Evolutionary conservation across 2,329 filamentous ascomycete genomes (phyloP).

Genomic region (Fusarium tricinctum): DNA sequence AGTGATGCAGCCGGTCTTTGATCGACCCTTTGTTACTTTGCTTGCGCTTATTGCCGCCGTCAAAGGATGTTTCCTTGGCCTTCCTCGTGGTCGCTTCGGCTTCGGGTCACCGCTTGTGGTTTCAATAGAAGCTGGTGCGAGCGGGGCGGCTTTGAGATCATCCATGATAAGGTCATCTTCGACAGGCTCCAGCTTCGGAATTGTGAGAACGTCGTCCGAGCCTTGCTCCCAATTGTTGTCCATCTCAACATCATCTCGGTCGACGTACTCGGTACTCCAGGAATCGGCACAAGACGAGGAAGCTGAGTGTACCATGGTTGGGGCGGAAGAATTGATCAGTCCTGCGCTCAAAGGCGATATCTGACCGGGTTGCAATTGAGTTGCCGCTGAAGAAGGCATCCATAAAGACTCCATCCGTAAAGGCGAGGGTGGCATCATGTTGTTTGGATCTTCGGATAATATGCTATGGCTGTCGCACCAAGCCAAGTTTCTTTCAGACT

Average conservation of each 20-base stretch:
- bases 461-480: conserved; percentile 64
- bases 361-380: conserved; percentile 61
- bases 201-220: conserved; percentile 61
- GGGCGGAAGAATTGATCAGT: conserved; percentile 60
- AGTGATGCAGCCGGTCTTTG: conserved; percentile 77
- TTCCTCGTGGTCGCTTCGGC: conserved; percentile 77
- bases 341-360: conserved; percentile 68
- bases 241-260: conserved; percentile 57
- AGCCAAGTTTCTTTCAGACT: conserved; percentile 59
- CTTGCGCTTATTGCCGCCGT: conserved; percentile 68
- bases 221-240: conserved; percentile 63
- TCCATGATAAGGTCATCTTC: conserved; percentile 70
- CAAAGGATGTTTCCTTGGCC: conserved; percentile 85
- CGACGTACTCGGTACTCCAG: conserved; percentile 60
- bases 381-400: conserved; percentile 44
- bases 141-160: conserved; percentile 62
- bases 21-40: conserved; percentile 83
- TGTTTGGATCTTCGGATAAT: conserved; percentile 57
- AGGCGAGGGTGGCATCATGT: conserved; percentile 51
- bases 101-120: conserved; percentile 55
- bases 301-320: conserved; percentile 61
- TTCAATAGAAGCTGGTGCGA: conserved; percentile 41
- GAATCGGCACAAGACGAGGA: conserved; percentile 63
- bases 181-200: conserved; percentile 69
- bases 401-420: conserved; percentile 53